Base-by-base conservation (phyloP, 257 asterid genomes). In the Solanum lycopersicoides region DNA sequence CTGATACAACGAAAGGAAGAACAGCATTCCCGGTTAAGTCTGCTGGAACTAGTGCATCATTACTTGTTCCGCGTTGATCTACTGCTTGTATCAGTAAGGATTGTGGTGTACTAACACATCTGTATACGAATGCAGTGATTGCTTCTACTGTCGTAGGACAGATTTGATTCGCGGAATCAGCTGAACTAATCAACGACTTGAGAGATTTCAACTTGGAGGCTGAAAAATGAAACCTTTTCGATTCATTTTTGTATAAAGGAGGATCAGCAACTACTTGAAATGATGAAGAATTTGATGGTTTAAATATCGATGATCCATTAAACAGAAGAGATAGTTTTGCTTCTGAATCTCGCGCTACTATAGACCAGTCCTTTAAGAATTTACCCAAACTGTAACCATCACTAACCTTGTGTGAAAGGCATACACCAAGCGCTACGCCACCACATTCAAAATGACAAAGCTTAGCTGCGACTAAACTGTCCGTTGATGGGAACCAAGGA, bases 391-490 rank as follows among this genome's bases (percentile, higher is more conserved):
- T 28, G 3, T 3, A 8, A 3, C 16, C 87, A 83, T 88, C 88
- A 34, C 41, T 65, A 28, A 73, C 12, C 56, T 42, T 88, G 56
- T 88, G 89, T 4, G 85, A 39, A 9, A 83, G 2, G 37, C 82
- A 83, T 23, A 37, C 9, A n/a, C 85, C 32, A 13, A 83, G 30
- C 12, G 69, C 56, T 21, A 47, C 15, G 21, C 85, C 87, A 5
- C 87, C 85, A 60, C 87, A 88, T 30, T 83, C 87, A 37, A 88
- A 88, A 72, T 69, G 74, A 12, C 20, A 59, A 16, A 74, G 37
- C 9, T 88, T 76, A 59, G 74, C 42, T 44, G 44, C 66, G 2
- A 83, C 9, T 23, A 59, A 74, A 88, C 56, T 59, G 41, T 12
- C 23, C 4, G 10, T 16, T 1, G 63, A 44, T 25, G 20, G 16